Conservation (phyloP, 352 stramenopile species). For the Globisporangium polare region DNA sequence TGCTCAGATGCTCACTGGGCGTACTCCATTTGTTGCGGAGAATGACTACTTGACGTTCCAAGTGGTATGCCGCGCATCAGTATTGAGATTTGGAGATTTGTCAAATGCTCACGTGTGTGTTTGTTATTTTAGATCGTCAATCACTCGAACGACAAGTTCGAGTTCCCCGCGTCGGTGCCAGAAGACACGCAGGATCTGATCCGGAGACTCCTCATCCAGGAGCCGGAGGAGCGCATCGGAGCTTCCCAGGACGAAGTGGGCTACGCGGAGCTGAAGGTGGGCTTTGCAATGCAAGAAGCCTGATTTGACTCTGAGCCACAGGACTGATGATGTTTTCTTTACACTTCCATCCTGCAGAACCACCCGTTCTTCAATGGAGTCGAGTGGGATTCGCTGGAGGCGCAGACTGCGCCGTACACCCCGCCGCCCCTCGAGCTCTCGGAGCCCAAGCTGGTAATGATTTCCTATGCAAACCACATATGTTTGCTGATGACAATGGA, state of each 20-base stretch:
- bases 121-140: conserved; percentile 59
- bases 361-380: conserved; percentile 81
- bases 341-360: conserved; percentile 21
- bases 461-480: not conserved
- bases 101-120: not conserved
- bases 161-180: conserved; percentile 66
- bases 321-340: not conserved
- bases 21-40: conserved; percentile 84
- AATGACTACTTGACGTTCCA: conserved; percentile 92
- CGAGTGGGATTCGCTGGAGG: conserved; percentile 58
- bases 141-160: conserved; percentile 71
- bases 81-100: not conserved
- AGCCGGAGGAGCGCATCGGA: conserved; percentile 62
- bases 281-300: no score
- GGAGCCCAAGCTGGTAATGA: conserved; percentile 52
- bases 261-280: conserved; percentile 65
- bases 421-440: conserved; percentile 52
- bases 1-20: conserved; percentile 72
- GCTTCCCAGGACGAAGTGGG: conserved; percentile 63
- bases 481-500: not conserved
- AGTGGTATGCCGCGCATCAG: conserved; percentile 35
- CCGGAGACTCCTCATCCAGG: conserved; percentile 67
- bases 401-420: conserved; percentile 52
- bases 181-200: conserved; percentile 70
- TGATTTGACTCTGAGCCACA: not conserved